Evolutionary conservation across 768 basidiomycete species (phyloP), one percentile per base, ranked within the genome.

Genomic region (Suillus cothurnatus): DNA sequence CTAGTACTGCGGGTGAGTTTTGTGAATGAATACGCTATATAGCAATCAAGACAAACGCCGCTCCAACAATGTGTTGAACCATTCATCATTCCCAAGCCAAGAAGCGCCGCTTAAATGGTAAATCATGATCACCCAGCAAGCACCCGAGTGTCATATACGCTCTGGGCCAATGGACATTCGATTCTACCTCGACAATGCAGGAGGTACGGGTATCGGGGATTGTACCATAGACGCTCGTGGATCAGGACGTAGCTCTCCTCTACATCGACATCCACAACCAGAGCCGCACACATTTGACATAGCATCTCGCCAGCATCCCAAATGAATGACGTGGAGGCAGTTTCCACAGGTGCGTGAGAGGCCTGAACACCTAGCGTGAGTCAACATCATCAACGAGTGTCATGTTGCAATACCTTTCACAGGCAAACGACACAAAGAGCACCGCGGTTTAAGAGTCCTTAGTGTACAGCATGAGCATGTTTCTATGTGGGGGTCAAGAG

Each of bases 351-450:
- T 86, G 60, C 82, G 79, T 7, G 88, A 87, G 15, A 91, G 81
- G 31, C 89, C 90, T 91, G 59, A 8, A 26, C 17, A 56, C 43
- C 15, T 12, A 53, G 55, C 59, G 38, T 26, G 26, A 56, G 31
- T 66, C 1, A 23, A 61, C 17, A 23, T 31, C 21, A 19, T 34
- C 53, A 63, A 56, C 6, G 31, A 53, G 47, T 5, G 31, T 38
- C 32, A 53, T 2, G 61, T 61, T 3, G 1, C 73, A 81, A 12
- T 67, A 87, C 93, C 91, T 82, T 87, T 90, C 64, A 90, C 86
- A 7, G 91, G 89, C 36, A 94, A 82, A 57, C 91, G 83, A 73
- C 93, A 94, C 21, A 94, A 83, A 0, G 90, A 85, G 71, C 93
- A 94, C 7, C 76, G 76, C 2, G 87, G 79, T 73, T 81, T 81